Conservation (phyloP, 148 eudicot species). For the Silene latifolia region DNA sequence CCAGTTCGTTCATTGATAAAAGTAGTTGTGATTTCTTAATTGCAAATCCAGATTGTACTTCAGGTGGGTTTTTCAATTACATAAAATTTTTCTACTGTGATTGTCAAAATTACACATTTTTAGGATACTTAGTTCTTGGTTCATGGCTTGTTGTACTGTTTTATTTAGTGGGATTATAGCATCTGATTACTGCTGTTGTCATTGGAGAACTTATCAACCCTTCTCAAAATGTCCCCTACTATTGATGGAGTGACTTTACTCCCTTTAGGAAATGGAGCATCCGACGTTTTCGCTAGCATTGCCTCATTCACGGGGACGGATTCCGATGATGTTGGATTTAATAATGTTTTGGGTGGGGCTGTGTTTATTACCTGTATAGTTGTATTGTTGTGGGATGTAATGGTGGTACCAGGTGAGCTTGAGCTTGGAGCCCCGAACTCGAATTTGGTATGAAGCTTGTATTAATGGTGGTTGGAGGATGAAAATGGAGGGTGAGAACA, state of each 20-base stretch:
- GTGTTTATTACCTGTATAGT: conserved; percentile 51
- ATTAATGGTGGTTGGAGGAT: too few relatives aligned
- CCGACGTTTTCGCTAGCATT: conserved; percentile 69
- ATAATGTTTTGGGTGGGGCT: conserved; percentile 60
- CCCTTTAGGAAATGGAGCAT: conserved; percentile 72
- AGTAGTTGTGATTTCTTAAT: conserved; percentile 50
- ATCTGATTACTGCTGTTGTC: conserved; percentile 63
- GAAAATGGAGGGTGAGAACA: too few relatives aligned
- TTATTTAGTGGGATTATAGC: conserved; percentile 67
- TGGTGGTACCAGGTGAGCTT: too few relatives aligned
- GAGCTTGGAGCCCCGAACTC: too few relatives aligned
- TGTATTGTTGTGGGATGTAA: conserved; percentile 68
- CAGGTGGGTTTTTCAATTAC: conserved; percentile 66
- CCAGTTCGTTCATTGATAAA: too few relatives aligned
- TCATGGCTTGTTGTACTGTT: conserved; percentile 44
- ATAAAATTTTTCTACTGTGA: conserved; percentile 54
- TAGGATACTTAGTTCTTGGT: conserved; percentile 42
- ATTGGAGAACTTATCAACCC: conserved; percentile 47
- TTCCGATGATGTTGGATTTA: conserved; percentile 54
- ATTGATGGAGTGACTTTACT: conserved; percentile 60
- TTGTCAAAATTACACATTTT: conserved; percentile 27
- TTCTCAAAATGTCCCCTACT: conserved; percentile 53
- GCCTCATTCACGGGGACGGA: conserved; percentile 54
- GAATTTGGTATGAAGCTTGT: too few relatives aligned
- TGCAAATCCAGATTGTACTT: conserved; percentile 54